Conservation (phyloP, 176 grass and related monocot genomes). For the Urochloa ruziziensis region DNA sequence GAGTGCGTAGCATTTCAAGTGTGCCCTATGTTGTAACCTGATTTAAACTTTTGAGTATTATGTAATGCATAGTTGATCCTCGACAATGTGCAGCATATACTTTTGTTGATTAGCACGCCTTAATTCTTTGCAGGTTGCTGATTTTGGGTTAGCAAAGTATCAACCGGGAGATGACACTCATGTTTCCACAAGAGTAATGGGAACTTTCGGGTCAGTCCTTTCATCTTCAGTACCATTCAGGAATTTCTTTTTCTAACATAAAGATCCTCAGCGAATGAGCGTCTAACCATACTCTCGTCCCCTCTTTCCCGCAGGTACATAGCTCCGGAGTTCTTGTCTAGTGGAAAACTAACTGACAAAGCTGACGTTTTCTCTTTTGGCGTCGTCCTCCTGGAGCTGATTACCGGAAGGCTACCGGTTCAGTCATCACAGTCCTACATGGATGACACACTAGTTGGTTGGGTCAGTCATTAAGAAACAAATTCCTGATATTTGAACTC, state of each 20-base stretch:
- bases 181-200: conserved; percentile 65
- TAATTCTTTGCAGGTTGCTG: conserved; percentile 43
- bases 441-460: conserved; percentile 57
- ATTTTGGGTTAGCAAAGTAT: conserved; percentile 65
- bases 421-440: conserved; percentile 50
- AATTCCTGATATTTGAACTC: background rate
- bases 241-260: background rate
- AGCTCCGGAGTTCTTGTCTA: conserved; percentile 53
- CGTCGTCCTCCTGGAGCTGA: conserved; percentile 52
- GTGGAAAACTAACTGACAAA: conserved; percentile 54
- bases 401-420: conserved; percentile 51
- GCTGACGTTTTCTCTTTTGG: conserved; percentile 57
- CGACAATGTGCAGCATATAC: background rate
- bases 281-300: background rate
- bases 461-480: conserved; percentile 28
- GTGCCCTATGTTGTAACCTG: background rate
- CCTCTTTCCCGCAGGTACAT: conserved; percentile 34
- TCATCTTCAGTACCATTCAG: background rate
- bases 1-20: background rate
- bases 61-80: background rate
- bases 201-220: conserved; percentile 50
- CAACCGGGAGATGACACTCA: conserved; percentile 44
- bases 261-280: background rate
- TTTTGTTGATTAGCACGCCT: background rate
- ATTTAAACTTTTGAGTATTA: too few species aligned